Evolutionary conservation across 495 filamentous ascomycete genomes (phyloP), one percentile per base, ranked within the genome.

Genomic region (Neurospora sp.): DNA sequence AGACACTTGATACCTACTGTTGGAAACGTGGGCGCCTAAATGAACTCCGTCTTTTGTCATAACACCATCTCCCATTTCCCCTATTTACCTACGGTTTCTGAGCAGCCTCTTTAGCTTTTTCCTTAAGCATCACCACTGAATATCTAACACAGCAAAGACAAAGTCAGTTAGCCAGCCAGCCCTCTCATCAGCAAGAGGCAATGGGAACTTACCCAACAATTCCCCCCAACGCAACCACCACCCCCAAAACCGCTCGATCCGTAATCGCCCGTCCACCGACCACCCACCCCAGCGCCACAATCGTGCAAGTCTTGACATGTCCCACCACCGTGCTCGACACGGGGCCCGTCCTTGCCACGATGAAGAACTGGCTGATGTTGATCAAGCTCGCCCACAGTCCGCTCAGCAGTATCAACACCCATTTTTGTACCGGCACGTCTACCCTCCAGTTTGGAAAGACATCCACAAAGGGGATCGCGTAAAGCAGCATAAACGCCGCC

Each of bases 351-450:
- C 87, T 87, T 35, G 88, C 90, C 44, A 93, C 88, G 74, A 93
- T 92, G 76, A 91, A 91, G 76, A 93, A 93, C 76, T 92, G 90
- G 8, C 88, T 90, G 68, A 92, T 83, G 77, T 93, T 93, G 75
- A 93, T 90, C 22, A 92, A 79, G 38, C 86, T 87, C 4, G 91
- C 91, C 72, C 89, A 88, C 16, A 87, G 68, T 8, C 90, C 90
- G 74, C 86, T 87, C 82, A 89, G 81, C 53, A 85, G 42, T 37
- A 90, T 86, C 84, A 90, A 81, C 20, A 84, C 69, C 87, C 82
- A 91, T 42, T 80, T 85, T 73, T 79, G 82, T 6, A 82, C 73
- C 3, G 84, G 83, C 0, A 88, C 85, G 5, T 41, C 41, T 0
- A 80, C 82, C 48, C 4, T 12, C 48, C 48, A 59, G 14, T 59